A percentile compares a stretch with the other conserved stretches of the same genome.
phyloP scores from a whole-genome alignment of 2,329 filamentous ascomycete genomes.

The Cercospora janseana region DNA sequence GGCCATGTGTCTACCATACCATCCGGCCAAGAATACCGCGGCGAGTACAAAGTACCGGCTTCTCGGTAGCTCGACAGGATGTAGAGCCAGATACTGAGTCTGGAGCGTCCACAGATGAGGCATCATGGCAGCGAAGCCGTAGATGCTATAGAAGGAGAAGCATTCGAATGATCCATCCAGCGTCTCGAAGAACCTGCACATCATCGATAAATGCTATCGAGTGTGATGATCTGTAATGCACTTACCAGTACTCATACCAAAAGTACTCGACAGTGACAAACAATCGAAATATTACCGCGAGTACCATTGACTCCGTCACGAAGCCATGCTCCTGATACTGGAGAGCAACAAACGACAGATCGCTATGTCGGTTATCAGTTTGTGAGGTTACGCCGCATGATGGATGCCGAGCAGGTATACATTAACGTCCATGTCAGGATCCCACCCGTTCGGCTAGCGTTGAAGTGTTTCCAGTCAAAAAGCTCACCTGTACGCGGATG shows the following conservation, averaged over 20 bases:
- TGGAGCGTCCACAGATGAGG: neutral
- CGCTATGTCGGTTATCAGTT: neutral
- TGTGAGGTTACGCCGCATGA: neutral
- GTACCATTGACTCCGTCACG: neutral
- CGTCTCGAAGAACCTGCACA: neutral
- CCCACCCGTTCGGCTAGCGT: neutral
- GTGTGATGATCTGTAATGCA: accelerated
- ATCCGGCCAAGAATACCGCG: neutral
- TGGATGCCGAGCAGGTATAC: neutral
- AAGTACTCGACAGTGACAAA: neutral
- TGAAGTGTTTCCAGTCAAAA: conserved; percentile 1
- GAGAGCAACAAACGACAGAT: neutral
- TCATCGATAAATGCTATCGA: too few relatives aligned
- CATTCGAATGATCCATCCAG: neutral
- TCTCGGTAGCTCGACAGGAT: neutral
- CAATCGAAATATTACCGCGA: neutral
- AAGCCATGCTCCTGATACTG: neutral
- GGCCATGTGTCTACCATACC: neutral
- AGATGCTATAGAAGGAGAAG: conserved; percentile 1
- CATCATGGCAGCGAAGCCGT: neutral
- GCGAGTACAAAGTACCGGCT: neutral
- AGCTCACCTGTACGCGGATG: neutral
- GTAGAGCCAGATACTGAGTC: neutral
- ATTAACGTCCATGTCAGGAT: neutral
- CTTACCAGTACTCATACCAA: neutral